Conservation (phyloP, 768 basidiomycete genomes). For the Auricularia auricula-judae region DNA sequence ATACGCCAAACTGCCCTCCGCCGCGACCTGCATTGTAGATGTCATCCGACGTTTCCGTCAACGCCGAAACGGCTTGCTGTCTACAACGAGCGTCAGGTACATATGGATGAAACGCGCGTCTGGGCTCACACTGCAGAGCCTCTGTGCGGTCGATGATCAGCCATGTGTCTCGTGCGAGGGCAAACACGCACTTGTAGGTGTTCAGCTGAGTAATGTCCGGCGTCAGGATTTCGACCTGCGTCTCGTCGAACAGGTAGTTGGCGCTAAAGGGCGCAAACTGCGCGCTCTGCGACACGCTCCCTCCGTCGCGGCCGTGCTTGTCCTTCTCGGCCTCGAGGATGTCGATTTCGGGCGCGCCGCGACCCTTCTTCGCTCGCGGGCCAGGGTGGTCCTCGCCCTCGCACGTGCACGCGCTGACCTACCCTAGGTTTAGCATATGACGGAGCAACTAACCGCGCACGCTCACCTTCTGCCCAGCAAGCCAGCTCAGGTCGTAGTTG, state of each 20-base stretch:
- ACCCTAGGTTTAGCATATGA: background rate
- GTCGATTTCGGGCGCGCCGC: conserved; percentile 77
- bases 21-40: conserved; percentile 45
- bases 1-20: conserved; percentile 26
- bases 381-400: conserved; percentile 70
- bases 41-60: conserved; percentile 37
- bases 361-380: conserved; percentile 38
- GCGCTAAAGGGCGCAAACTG: conserved; percentile 57
- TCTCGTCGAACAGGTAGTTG: conserved; percentile 29
- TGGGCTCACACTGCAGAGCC: conserved; percentile 38
- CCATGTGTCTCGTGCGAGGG: background rate
- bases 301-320: conserved; percentile 38
- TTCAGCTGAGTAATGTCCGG: conserved; percentile 23
- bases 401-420: conserved; percentile 83
- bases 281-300: conserved; percentile 52
- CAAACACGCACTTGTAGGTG: conserved; percentile 22
- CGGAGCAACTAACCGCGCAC: conserved; percentile 13
- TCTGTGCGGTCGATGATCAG: conserved; percentile 8
- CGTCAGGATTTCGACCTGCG: conserved; percentile 28
- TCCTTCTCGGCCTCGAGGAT: conserved; percentile 66
- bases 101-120: conserved; percentile 22
- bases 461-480: conserved; percentile 68
- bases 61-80: conserved; percentile 45
- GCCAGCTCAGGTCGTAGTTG: conserved; percentile 55
- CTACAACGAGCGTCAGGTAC: conserved; percentile 4